Evolutionary conservation across 2,329 filamentous ascomycete genomes (phyloP).

Genomic region (Fusarium sp.): DNA sequence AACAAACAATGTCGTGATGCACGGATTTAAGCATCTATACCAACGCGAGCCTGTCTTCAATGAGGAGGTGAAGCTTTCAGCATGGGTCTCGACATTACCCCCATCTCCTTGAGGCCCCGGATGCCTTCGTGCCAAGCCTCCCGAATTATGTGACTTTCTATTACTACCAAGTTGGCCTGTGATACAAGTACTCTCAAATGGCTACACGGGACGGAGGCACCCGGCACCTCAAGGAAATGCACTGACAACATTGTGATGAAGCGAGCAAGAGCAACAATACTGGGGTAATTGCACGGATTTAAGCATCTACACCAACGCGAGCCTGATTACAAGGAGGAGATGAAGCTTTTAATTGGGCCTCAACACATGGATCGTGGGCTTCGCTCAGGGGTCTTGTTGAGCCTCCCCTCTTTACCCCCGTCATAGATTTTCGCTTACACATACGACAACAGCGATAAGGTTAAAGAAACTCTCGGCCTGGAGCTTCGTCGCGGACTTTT

Average conservation of each 20-base stretch:
- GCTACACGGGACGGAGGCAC: too few species aligned
- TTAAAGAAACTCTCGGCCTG: neutral
- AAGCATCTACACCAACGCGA: neutral
- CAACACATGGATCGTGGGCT: neutral
- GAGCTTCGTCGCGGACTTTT: neutral
- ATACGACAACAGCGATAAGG: neutral
- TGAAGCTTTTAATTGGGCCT: neutral
- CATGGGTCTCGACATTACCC: too few species aligned
- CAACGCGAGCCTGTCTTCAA: neutral
- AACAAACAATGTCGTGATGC: neutral
- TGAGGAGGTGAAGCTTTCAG: neutral
- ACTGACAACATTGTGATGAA: neutral
- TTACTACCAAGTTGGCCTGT: too few species aligned
- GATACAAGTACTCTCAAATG: too few species aligned
- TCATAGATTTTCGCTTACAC: neutral
- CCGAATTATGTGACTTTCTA: too few species aligned
- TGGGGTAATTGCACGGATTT: constrained; percentile 16
- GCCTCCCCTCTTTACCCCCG: neutral
- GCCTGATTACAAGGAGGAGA: neutral
- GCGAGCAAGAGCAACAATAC: neutral
- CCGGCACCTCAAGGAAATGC: too few species aligned
- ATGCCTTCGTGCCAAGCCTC: too few species aligned
- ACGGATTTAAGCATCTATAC: constrained; percentile 21
- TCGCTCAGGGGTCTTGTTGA: neutral
- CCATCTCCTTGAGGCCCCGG: too few species aligned